A percentile compares a stretch with the other conserved stretches of the same genome.
Evolutionary conservation across 176 grass and related monocot species (phyloP).

Genomic region (Lolium multiflorum): DNA sequence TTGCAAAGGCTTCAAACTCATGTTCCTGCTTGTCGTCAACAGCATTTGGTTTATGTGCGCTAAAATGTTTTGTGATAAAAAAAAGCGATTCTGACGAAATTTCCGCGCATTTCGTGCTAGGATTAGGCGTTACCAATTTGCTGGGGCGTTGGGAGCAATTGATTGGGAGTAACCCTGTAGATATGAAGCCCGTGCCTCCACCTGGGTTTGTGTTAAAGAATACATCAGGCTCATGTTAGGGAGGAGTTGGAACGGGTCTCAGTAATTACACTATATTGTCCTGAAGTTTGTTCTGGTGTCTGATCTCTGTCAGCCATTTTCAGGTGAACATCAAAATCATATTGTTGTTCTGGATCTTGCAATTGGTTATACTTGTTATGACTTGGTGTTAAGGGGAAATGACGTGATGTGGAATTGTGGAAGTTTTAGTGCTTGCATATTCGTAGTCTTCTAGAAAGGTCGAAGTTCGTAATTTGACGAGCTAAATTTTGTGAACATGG

Average conservation of each 20-base stretch:
- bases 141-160: background rate
- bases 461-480: background rate
- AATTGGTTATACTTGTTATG: background rate
- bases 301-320: background rate
- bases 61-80: background rate
- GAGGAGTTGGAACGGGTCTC: background rate
- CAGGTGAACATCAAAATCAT: conserved; percentile 3
- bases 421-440: conserved; percentile 23
- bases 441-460: conserved; percentile 33
- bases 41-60: background rate
- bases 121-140: background rate
- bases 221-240: background rate
- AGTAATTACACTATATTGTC: background rate
- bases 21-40: background rate
- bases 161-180: background rate
- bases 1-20: background rate
- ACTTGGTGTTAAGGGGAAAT: background rate
- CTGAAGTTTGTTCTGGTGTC: background rate
- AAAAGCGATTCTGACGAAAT: background rate
- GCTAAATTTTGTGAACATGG: conserved; percentile 10
- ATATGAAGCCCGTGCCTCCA: background rate
- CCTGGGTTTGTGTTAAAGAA: background rate
- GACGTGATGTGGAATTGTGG: background rate
- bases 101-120: background rate
- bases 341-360: background rate